These are phyloP conservation scores for Jatropha podagrica DNA, from an alignment of 441 rosid species.

Conservation along the genomic window DNA sequence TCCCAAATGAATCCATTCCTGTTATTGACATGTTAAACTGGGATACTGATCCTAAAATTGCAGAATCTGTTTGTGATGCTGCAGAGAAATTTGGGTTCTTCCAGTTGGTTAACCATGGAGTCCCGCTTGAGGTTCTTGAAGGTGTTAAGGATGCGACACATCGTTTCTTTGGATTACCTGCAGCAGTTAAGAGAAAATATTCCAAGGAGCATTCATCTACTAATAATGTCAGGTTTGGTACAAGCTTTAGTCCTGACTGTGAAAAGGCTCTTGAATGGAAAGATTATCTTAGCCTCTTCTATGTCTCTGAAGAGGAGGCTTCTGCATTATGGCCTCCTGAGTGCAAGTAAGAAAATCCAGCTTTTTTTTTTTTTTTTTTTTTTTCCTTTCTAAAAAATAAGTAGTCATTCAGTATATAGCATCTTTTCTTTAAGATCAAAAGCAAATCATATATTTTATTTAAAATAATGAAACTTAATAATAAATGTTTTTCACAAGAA, in stretches of 20 bases:
- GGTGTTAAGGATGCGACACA: conserved; percentile 28
- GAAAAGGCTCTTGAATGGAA: conserved; percentile 38
- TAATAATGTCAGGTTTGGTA: conserved; percentile 23
- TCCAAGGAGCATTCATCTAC: conserved; percentile 20
- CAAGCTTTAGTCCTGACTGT: conserved; percentile 32
- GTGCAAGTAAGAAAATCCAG: conserved; percentile 14
- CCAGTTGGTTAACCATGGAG: conserved; percentile 37
- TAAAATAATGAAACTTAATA: no score
- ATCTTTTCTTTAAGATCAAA: no score
- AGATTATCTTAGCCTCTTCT: conserved; percentile 31
- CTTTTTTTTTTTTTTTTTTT: background rate
- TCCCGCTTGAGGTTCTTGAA: conserved; percentile 28
- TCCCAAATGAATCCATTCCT: conserved; percentile 27
- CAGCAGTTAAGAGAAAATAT: conserved; percentile 22
- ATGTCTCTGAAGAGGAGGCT: conserved; percentile 31
- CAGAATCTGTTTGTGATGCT: conserved; percentile 31
- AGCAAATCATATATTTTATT: no score
- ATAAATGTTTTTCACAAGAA: no score
- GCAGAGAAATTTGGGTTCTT: conserved; percentile 38
- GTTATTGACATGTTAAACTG: conserved; percentile 36
- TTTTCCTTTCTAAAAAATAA: background rate
- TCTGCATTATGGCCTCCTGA: conserved; percentile 29
- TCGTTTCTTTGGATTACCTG: conserved; percentile 33
- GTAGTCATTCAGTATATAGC: no score
- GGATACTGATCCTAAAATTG: conserved; percentile 23